phyloP scores from a whole-genome alignment of 75 land plant genomes.

The Sequoiadendron giganteum region DNA sequence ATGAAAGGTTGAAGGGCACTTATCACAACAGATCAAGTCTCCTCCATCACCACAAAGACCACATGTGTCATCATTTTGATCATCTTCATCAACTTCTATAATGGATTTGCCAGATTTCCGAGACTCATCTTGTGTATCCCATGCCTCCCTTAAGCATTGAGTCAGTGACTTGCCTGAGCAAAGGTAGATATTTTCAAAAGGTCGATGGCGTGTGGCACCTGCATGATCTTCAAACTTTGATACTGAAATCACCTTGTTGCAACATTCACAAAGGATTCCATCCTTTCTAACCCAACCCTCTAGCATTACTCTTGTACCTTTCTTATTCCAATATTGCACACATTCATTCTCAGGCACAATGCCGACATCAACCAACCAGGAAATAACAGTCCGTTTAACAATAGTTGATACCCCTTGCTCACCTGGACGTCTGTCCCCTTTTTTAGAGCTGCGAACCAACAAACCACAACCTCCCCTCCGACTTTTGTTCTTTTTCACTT shows the following conservation, averaged over 20 bases:
- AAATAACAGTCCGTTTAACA: slow-evolving; percentile 57
- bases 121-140: slow-evolving; percentile 48
- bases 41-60: slow-evolving; percentile 93
- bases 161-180: slow-evolving; percentile 51
- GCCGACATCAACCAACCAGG: slow-evolving; percentile 81
- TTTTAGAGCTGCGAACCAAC: slow-evolving; percentile 47
- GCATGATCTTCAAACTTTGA: slow-evolving; percentile 78
- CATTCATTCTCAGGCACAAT: slow-evolving; percentile 47
- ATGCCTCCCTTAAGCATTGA: slow-evolving; percentile 74
- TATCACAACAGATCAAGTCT: slow-evolving; percentile 81
- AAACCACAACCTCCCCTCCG: slow-evolving; percentile 17
- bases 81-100: slow-evolving; percentile 52
- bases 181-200: slow-evolving; percentile 52
- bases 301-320: slow-evolving; percentile 32
- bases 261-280: slow-evolving; percentile 80
- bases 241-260: slow-evolving; percentile 62
- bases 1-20: slow-evolving; percentile 91
- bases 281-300: slow-evolving; percentile 68
- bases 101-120: slow-evolving; percentile 32
- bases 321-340: slow-evolving; percentile 62
- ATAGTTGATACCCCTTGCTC: slow-evolving; percentile 42
- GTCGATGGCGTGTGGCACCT: slow-evolving; percentile 59
- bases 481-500: slow-evolving; percentile 10
- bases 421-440: slow-evolving; percentile 15
- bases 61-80: slow-evolving; percentile 89